A percentile compares a stretch with the other conserved stretches of the same genome.
phyloP scores from a whole-genome alignment of 768 basidiomycete genomes.

The Hygrophoropsis aurantiaca region DNA sequence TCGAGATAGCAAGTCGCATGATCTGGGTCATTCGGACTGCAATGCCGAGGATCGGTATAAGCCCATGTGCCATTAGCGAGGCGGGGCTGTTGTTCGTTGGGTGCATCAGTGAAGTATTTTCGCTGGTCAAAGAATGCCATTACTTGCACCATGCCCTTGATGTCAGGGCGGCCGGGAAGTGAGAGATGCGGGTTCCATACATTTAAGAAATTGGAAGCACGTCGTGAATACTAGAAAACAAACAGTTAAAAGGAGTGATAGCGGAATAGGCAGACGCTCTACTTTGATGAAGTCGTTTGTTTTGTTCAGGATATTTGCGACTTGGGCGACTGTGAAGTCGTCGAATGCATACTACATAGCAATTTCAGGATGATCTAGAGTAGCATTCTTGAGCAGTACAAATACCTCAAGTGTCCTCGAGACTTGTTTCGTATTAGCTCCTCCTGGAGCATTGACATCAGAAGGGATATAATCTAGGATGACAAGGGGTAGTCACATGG shows the following conservation, averaged over 20 bases:
- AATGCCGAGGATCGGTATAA: conserved; percentile 66
- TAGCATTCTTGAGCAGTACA: too few relatives aligned
- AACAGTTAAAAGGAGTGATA: not conserved
- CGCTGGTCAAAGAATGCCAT: too few relatives aligned
- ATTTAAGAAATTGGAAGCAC: conserved; percentile 57
- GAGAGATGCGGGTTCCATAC: conserved; percentile 59
- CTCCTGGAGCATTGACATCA: conserved; percentile 38
- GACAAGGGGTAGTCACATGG: not conserved
- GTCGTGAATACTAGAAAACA: conserved; percentile 45
- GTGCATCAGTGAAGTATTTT: not conserved
- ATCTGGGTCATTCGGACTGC: conserved; percentile 60
- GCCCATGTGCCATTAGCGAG: conserved; percentile 58
- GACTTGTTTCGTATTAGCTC: conserved; percentile 61
- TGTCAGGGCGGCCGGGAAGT: conserved; percentile 44
- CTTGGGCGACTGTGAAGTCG: conserved; percentile 66
- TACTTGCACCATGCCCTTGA: conserved; percentile 65
- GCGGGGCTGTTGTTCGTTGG: conserved; percentile 41
- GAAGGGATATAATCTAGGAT: conserved; percentile 28
- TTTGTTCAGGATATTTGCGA: conserved; percentile 55
- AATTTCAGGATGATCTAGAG: conserved; percentile 2
- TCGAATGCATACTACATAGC: conserved; percentile 54
- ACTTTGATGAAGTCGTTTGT: conserved; percentile 53
- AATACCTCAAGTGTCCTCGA: conserved; percentile 63
- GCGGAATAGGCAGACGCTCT: not conserved
- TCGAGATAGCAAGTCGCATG: conserved; percentile 61